Base-by-base conservation (phyloP, 2,329 filamentous ascomycete species). In the Penicillium corylophilum region DNA sequence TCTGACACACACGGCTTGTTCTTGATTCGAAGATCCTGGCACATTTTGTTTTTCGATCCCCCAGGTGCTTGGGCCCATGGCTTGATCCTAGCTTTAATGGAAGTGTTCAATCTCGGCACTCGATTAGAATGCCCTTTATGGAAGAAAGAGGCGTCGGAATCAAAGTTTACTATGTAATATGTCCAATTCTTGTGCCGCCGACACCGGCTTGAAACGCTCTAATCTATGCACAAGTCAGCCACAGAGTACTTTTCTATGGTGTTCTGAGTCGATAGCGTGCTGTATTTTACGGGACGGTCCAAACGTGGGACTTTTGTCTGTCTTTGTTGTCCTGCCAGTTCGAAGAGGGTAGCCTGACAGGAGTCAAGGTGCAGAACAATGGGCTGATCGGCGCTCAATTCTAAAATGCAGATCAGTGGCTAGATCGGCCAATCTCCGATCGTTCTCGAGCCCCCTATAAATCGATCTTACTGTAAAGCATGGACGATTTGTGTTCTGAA, bases 1-100 rank as follows among this genome's bases (percentile, higher is more conserved):
- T 16, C 43, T 51, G 29, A 41, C 43, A 44, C 43, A 44, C 33
- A 51, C 24, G 26, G 46, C 23, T 33, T 40, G 24, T 12, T 20
- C 42, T n/a, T 33, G 20, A 9, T 39, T 20, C 18, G 23, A 39
- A 49, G 23, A 15, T 16, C 33, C 15, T 24, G 12, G 26, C 42
- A 10, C 12, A 29, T 20, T 36, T 36, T 24, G 18, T 22, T 43
- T n/a, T n/a, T n/a, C n/a, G n/a, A n/a, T n/a, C n/a, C 40, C 24
- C 36, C 36, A 22, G 22, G 39, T n/a, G 20, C n/a, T 28, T 20
- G 24, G 41, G 28, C 28, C 36, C 16, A 50, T 50, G 50, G 51
- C 42, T 53, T 33, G 46, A 50, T 39, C 47, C 39, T 13, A 41
- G 35, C 35, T 38, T 2, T 41, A 7, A 26, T n/a, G 13, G 23